Percentiles rank a stretch among this genome's conserved stretches.
phyloP scores from a whole-genome alignment of 148 eudicot species.

The Rhododendron griersonianum region DNA sequence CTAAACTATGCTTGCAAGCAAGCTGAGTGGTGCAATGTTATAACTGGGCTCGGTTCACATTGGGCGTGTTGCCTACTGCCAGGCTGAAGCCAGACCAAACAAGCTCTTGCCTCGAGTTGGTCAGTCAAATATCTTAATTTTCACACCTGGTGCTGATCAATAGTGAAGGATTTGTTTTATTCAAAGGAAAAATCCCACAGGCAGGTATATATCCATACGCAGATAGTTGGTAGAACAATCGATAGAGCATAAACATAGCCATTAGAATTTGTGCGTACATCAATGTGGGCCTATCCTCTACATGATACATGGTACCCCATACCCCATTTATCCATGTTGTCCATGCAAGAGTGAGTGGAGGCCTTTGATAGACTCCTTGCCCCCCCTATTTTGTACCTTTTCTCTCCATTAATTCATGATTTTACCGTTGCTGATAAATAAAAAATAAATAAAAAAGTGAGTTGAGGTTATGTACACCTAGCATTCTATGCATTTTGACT shows the following conservation, averaged over 20 bases:
- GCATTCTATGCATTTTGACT: not conserved
- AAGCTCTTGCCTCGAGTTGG: not conserved
- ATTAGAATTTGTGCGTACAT: not conserved
- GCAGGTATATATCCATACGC: not conserved
- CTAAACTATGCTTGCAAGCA: not conserved
- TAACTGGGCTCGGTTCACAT: not conserved
- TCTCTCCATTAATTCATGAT: not conserved
- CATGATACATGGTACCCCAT: not conserved
- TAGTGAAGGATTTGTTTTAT: not conserved
- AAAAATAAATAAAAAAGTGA: not conserved
- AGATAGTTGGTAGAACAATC: not conserved
- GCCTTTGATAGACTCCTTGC: not conserved
- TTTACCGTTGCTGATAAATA: not conserved
- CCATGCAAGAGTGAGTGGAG: not conserved
- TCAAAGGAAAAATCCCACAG: not conserved
- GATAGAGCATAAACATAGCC: not conserved
- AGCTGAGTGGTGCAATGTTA: not conserved
- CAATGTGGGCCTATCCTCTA: not conserved
- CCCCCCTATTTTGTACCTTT: not conserved
- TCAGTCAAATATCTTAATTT: not conserved
- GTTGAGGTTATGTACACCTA: not conserved
- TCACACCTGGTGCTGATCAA: not conserved
- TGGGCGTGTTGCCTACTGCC: not conserved
- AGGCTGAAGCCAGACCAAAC: not conserved
- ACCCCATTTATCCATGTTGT: not conserved